phyloP scores from a whole-genome alignment of 805 yeast genomes.

The Ogataea trehaloabstinens region DNA sequence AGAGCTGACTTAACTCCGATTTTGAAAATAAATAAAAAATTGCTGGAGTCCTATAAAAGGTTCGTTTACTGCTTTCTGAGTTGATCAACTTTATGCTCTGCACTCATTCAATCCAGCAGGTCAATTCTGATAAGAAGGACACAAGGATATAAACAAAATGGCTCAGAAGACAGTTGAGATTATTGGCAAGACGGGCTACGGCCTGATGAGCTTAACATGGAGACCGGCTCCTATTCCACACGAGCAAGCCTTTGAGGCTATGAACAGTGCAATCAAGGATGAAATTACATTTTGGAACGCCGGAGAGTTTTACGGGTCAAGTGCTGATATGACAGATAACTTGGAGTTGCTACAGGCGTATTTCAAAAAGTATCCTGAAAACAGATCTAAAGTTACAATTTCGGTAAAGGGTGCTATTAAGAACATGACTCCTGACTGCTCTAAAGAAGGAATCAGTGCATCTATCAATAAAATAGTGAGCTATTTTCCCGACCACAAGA shows the following conservation, averaged over 20 bases:
- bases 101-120: too few relatives aligned
- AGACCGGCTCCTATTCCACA: slow-evolving; percentile 53
- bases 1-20: too few relatives aligned
- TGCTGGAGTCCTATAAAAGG: too few relatives aligned
- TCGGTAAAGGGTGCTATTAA: slow-evolving; percentile 68
- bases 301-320: slow-evolving; percentile 74
- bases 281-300: slow-evolving; percentile 60
- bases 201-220: slow-evolving; percentile 84
- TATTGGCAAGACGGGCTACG: slow-evolving; percentile 53
- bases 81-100: too few relatives aligned
- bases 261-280: slow-evolving; percentile 50
- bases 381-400: slow-evolving; percentile 52
- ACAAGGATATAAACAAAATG: too few relatives aligned
- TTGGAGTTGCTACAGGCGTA: slow-evolving; percentile 57
- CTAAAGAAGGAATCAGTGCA: slow-evolving; percentile 42
- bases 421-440: slow-evolving; percentile 45
- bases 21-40: too few relatives aligned
- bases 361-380: slow-evolving; percentile 55
- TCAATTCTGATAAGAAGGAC: too few relatives aligned
- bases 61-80: too few relatives aligned
- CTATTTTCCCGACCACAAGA: slow-evolving; percentile 36
- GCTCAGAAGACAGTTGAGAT: slow-evolving; percentile 5
- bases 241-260: slow-evolving; percentile 50
- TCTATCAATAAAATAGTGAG: slow-evolving; percentile 47
- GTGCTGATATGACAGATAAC: slow-evolving; percentile 43